Base-by-base conservation (phyloP, 768 basidiomycete species). In the Hericium alpestre region DNA sequence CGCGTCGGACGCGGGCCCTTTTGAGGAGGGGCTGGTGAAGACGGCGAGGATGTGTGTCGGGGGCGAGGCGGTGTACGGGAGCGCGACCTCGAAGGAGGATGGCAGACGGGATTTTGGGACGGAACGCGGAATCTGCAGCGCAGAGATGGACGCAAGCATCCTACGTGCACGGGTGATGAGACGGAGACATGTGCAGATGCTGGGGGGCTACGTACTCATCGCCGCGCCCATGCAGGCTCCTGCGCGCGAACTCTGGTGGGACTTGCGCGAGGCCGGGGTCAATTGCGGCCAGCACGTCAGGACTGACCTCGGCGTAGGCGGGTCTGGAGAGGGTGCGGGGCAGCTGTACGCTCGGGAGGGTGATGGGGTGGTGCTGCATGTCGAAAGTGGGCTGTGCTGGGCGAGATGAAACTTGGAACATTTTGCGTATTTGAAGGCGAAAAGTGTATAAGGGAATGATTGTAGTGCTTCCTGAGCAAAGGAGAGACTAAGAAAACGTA, bases 291-390 rank as follows among this genome's bases (percentile, higher is more conserved):
- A 88, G 62, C 40, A 76, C 79, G 41, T 81, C 81, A 49, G 75
- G 71, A 40, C 81, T 75, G 41, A 87, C 77, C 57, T 82, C 79
- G 41, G 72, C 64, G 61, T 79, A 83, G 2, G 74, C 69, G 4
- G 88, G 87, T 11, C 86, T 79, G 37, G 78, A 72, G 52, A 90
- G 82, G 41, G 74, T 80, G 56, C 87, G 79, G n/a, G 87, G 88
- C 22, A 90, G 80, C 63, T 87, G 83, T 11, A 89, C 75, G 62
- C 66, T 71, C 53, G 60, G 73, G 61, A 63, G 66, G 51, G 66
- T 41, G 25, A 59, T 53, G 11, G 54, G 27, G 60, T 63, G 62
- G 32, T 54, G 56, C 59, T 48, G 46, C 55, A 63, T 63, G 5
- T 56, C 62, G 60, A 51, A 51, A 50, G 54, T 40, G 16, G 54